Conservation (phyloP, 2,329 filamentous ascomycete species). For the Cordyceps tenuipes region DNA sequence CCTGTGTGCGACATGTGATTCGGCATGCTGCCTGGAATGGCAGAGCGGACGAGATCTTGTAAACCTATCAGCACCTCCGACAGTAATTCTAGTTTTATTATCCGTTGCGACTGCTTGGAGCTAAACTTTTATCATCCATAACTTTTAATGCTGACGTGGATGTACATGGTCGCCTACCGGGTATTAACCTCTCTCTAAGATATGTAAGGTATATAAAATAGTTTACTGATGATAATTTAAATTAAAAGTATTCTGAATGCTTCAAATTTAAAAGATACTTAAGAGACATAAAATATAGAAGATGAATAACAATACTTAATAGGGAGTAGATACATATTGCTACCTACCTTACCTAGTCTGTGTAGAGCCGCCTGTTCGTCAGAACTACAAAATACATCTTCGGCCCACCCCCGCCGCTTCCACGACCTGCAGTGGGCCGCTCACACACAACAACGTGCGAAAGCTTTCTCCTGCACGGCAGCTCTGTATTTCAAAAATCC, state of each 20-base stretch:
- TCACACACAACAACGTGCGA: background rate
- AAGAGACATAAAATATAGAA: no score
- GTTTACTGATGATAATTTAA: no score
- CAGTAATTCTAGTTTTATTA: background rate
- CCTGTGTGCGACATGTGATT: constrained; percentile 5
- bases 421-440: constrained; percentile 3
- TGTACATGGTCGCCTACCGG: background rate
- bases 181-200: no score
- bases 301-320: no score
- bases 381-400: background rate
- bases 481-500: background rate
- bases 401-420: constrained; percentile 6
- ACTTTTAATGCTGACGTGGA: background rate
- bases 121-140: background rate
- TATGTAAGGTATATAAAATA: no score
- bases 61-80: background rate
- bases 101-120: background rate
- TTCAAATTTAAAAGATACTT: no score
- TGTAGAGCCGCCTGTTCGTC: background rate
- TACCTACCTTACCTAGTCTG: no score
- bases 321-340: no score
- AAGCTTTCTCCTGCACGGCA: background rate
- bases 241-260: no score
- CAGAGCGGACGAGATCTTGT: no score
- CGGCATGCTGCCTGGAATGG: background rate